These are phyloP conservation scores for Aspergillus latus DNA, from an alignment of 2,329 filamentous ascomycete species.

Conservation along the genomic window DNA sequence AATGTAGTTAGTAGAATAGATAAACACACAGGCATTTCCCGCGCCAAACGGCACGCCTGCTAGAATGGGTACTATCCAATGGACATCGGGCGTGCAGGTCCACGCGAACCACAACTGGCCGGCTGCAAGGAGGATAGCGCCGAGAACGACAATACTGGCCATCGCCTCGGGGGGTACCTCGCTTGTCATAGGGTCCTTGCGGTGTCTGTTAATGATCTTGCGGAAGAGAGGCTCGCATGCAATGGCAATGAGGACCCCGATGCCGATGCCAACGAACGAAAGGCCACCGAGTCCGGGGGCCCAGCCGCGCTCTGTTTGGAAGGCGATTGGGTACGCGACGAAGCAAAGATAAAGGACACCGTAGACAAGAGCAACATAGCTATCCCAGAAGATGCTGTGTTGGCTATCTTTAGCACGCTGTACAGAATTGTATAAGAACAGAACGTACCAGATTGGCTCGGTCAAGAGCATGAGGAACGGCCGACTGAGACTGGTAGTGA, in stretches of 20 bases:
- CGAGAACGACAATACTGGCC: conserved; percentile 74
- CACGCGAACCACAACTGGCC: conserved; percentile 82
- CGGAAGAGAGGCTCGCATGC: not conserved
- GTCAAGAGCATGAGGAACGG: not conserved
- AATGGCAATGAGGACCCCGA: not conserved
- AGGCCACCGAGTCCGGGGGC: not conserved
- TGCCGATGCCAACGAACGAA: not conserved
- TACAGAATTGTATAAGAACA: not conserved
- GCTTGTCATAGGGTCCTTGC: conserved; percentile 20
- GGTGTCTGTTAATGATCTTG: not conserved
- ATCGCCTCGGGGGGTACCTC: conserved; percentile 66
- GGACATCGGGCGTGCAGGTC: conserved; percentile 75
- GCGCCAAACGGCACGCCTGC: conserved; percentile 77
- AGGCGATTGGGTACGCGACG: not conserved
- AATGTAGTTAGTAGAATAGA: conserved; percentile 63
- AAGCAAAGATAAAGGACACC: conserved; percentile 1
- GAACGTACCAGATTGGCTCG: not conserved
- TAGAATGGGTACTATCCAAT: conserved; percentile 74
- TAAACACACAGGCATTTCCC: conserved; percentile 73
- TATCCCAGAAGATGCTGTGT: conserved; percentile 41
- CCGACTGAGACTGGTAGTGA: not conserved
- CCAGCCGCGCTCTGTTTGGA: not conserved
- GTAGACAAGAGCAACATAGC: conserved; percentile 53
- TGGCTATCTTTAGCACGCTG: not conserved
- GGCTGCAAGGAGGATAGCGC: conserved; percentile 66